Evolutionary conservation across 2,329 filamentous ascomycete species (phyloP).

Genomic region (Volutella citrinella): DNA sequence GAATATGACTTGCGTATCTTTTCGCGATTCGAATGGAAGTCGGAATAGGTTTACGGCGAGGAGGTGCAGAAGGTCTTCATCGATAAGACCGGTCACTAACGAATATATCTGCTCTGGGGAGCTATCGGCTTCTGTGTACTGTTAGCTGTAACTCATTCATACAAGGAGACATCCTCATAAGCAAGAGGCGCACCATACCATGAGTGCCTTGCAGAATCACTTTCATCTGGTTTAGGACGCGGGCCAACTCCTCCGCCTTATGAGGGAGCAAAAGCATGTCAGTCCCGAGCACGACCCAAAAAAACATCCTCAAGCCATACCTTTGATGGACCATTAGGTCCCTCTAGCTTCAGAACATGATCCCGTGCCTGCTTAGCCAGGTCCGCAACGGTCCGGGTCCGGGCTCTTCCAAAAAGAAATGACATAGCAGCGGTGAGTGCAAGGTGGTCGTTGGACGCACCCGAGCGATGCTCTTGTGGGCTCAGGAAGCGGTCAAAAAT

Average conservation of each 20-base stretch:
- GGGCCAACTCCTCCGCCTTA: slow-evolving; percentile 82
- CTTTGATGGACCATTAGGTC: slow-evolving; percentile 46
- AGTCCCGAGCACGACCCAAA: too few relatives aligned
- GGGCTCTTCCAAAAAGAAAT: slow-evolving; percentile 54
- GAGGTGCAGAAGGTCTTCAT: slow-evolving; percentile 83
- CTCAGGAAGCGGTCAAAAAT: too few relatives aligned
- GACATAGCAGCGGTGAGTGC: slow-evolving; percentile 38
- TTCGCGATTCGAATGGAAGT: slow-evolving; percentile 92
- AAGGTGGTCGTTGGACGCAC: not conserved
- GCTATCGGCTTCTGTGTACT: slow-evolving; percentile 69
- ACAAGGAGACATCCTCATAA: too few relatives aligned
- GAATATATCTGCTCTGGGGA: slow-evolving; percentile 85
- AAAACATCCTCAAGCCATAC: too few relatives aligned
- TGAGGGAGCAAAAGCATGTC: too few relatives aligned
- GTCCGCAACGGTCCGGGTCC: slow-evolving; percentile 50
- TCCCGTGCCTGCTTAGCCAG: slow-evolving; percentile 55
- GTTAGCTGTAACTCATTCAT: too few relatives aligned
- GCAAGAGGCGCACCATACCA: too few relatives aligned
- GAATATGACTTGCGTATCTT: slow-evolving; percentile 94
- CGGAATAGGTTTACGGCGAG: slow-evolving; percentile 80
- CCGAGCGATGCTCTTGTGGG: too few relatives aligned
- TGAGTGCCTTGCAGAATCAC: slow-evolving; percentile 88
- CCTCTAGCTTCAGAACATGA: slow-evolving; percentile 51
- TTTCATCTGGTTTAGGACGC: slow-evolving; percentile 88
- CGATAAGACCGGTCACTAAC: slow-evolving; percentile 78